Evolutionary conservation across 2,329 filamentous ascomycete species (phyloP).

Genomic region (Talaromyces marneffei): DNA sequence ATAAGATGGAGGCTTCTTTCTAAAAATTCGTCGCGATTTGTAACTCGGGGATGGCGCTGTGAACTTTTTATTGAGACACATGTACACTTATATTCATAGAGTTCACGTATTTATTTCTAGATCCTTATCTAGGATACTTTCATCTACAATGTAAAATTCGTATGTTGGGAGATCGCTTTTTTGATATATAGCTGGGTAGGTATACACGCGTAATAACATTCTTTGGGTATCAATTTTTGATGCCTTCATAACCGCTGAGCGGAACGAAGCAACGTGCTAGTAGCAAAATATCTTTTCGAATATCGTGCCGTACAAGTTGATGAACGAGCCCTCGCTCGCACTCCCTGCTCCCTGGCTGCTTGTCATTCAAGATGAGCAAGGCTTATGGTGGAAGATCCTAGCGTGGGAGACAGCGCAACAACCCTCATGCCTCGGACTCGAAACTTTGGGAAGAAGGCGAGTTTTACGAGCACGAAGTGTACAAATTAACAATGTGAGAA

Average conservation of each 20-base stretch:
- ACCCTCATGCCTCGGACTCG: neutral
- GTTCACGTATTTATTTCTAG: neutral
- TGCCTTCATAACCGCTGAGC: neutral
- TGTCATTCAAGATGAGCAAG: neutral
- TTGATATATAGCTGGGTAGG: neutral
- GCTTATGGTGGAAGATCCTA: neutral
- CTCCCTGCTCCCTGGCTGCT: neutral
- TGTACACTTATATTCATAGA: constrained; percentile 15
- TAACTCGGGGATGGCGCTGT: neutral
- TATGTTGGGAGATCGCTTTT: neutral
- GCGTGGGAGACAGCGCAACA: neutral
- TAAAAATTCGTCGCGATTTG: constrained; percentile 37
- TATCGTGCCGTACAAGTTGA: neutral
- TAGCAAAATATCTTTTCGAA: neutral
- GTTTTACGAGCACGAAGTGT: neutral
- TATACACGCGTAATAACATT: neutral
- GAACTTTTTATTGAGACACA: constrained; percentile 8
- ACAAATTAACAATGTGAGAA: neutral
- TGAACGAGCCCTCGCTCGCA: neutral
- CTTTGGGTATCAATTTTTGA: neutral
- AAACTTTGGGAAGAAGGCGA: neutral
- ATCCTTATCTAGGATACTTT: neutral
- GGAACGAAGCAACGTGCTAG: neutral
- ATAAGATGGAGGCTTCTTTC: constrained; percentile 78
- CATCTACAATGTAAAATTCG: neutral